These are phyloP conservation scores for Candida silvicultrix DNA, from an alignment of 805 yeast species.

Conservation along the genomic window DNA sequence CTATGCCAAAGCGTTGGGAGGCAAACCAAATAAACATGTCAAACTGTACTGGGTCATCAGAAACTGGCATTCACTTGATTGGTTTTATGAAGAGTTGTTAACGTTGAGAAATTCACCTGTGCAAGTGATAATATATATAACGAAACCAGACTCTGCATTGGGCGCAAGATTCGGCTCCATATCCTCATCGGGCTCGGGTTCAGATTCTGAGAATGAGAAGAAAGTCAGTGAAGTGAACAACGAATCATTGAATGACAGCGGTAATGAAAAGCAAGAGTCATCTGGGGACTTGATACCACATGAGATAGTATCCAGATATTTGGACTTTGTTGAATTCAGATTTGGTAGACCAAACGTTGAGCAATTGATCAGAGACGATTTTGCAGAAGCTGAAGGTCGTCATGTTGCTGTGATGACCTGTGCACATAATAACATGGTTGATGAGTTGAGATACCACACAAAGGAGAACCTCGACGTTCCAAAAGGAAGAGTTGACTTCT, in stretches of 20 bases:
- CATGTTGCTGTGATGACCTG: constrained; percentile 41
- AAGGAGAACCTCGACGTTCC: constrained; percentile 20
- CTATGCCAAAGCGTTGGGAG: constrained; percentile 24
- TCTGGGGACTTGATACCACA: neutral
- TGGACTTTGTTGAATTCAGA: constrained; percentile 25
- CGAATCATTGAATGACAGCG: too few relatives aligned
- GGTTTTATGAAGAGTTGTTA: constrained; percentile 38
- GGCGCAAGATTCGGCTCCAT: too few relatives aligned
- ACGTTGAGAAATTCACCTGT: constrained; percentile 13
- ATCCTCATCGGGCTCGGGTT: neutral
- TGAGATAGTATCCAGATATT: neutral
- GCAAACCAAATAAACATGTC: constrained; percentile 17
- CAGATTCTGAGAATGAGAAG: too few relatives aligned
- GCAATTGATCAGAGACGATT: constrained; percentile 26
- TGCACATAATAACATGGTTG: constrained; percentile 47
- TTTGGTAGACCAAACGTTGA: constrained; percentile 36
- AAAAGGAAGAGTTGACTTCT: constrained; percentile 37
- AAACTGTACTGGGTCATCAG: constrained; percentile 61
- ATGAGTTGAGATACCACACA: constrained; percentile 36
- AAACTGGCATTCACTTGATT: constrained; percentile 39
- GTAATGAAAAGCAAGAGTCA: too few relatives aligned
- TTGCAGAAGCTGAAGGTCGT: constrained; percentile 25
- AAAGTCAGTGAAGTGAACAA: too few relatives aligned
- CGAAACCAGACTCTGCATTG: neutral
- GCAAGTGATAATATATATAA: neutral